Percentiles rank a stretch among this genome's conserved stretches.
phyloP scores from a whole-genome alignment of 169 alveolate genomes.

The Eimeria maxima region DNA sequence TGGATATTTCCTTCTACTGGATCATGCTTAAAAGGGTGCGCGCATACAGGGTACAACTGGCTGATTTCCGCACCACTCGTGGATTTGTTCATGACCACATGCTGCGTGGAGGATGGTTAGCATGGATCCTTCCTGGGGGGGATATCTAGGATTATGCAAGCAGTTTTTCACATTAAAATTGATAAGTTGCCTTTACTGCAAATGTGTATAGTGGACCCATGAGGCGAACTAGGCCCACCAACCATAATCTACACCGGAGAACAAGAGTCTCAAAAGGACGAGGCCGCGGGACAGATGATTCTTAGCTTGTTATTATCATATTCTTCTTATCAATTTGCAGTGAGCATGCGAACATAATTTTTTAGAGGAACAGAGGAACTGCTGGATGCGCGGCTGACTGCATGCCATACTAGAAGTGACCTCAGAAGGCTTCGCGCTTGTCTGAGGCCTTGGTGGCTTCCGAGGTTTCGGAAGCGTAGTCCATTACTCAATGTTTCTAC shows the following conservation, averaged over 20 bases:
- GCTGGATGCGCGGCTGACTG: neutral
- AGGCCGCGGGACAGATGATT: neutral
- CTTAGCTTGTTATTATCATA: neutral
- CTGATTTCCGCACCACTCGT: neutral
- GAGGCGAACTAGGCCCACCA: neutral
- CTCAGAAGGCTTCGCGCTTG: neutral
- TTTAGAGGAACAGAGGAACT: neutral
- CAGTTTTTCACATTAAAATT: neutral
- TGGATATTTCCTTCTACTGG: neutral
- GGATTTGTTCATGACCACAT: neutral
- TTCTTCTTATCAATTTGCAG: neutral
- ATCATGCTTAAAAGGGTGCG: neutral
- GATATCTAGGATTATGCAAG: neutral
- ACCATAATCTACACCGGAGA: slow-evolving; percentile 1
- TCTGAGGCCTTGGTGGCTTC: neutral
- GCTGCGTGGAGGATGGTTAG: neutral
- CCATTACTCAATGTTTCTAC: neutral
- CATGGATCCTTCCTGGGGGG: neutral
- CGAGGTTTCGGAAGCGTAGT: neutral
- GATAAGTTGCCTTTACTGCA: neutral
- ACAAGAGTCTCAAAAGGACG: neutral
- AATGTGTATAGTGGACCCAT: neutral
- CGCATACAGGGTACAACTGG: neutral
- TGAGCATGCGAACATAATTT: neutral
- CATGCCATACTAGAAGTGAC: slow-evolving; percentile 27